Evolutionary conservation across 2,329 filamentous ascomycete genomes (phyloP).

Genomic region (Phaeosphaeriaceae sp.): DNA sequence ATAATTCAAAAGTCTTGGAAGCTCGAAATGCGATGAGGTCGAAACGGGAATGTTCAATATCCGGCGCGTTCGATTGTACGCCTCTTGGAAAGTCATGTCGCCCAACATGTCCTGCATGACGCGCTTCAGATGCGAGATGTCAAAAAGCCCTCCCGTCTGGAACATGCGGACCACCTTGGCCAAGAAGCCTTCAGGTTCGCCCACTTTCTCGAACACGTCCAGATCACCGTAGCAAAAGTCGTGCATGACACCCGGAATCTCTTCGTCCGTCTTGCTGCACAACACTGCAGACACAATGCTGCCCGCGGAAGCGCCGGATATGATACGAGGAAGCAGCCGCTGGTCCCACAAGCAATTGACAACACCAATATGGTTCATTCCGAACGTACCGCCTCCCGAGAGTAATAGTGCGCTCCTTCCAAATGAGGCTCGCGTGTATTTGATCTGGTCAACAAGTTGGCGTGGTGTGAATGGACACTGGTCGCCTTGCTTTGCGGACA

Average conservation of each 20-base stretch:
- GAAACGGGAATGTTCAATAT: constrained; percentile 96
- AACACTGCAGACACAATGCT: constrained; percentile 85
- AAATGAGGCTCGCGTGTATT: constrained; percentile 78
- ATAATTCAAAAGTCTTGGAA: constrained; percentile 88
- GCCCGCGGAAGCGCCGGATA: constrained; percentile 86
- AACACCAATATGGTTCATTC: constrained; percentile 91
- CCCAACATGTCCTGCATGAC: constrained; percentile 84
- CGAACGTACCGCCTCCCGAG: constrained; percentile 87
- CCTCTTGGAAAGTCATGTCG: constrained; percentile 93
- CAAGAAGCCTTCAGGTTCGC: constrained; percentile 67
- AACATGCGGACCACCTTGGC: constrained; percentile 75
- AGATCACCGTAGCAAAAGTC: constrained; percentile 82
- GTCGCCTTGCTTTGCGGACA: constrained; percentile 58
- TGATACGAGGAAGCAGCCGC: constrained; percentile 79
- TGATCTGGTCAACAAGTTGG: constrained; percentile 70
- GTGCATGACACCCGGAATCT: constrained; percentile 73
- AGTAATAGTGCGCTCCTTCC: constrained; percentile 83
- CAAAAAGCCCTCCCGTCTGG: constrained; percentile 83
- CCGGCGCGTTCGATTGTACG: constrained; percentile 90
- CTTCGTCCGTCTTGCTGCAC: constrained; percentile 78
- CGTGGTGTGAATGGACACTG: constrained; percentile 64
- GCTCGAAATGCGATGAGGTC: constrained; percentile 83
- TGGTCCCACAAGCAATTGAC: constrained; percentile 80
- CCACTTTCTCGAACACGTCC: constrained; percentile 75
- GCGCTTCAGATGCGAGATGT: constrained; percentile 79